These are phyloP conservation scores for Acmispon strigosus DNA, from an alignment of 306 rosid species.

Conservation along the genomic window DNA sequence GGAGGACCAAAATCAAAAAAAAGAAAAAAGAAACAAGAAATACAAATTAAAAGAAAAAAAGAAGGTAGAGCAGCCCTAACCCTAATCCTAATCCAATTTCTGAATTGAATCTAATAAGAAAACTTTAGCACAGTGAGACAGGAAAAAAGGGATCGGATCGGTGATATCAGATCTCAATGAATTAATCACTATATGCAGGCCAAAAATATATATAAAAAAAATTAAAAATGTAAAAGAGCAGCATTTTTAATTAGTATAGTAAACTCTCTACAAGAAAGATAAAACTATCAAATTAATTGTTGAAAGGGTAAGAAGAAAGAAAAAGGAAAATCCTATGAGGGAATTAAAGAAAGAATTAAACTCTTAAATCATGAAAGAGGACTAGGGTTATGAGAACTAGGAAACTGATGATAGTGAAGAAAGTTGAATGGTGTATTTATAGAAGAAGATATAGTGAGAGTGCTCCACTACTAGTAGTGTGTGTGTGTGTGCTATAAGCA, in stretches of 20 bases:
- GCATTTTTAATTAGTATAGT: too few relatives aligned
- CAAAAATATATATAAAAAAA: background rate
- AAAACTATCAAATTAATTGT: background rate
- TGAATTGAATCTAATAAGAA: constrained; percentile 14
- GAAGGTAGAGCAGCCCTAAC: constrained; percentile 28
- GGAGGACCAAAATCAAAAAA: background rate
- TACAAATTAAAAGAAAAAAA: background rate
- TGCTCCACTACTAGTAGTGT: background rate
- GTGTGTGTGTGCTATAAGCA: background rate
- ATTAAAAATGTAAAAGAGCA: background rate
- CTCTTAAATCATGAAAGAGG: background rate
- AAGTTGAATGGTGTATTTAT: constrained; percentile 29
- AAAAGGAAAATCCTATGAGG: background rate
- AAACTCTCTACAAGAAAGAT: background rate
- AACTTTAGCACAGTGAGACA: background rate
- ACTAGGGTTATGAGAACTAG: background rate
- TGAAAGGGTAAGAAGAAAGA: background rate
- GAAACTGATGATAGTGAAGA: constrained; percentile 12
- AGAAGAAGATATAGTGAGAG: constrained; percentile 13
- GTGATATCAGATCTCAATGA: background rate
- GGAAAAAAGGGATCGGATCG: background rate
- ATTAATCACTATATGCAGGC: background rate
- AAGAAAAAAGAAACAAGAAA: background rate
- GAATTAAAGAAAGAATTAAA: background rate
- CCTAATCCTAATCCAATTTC: constrained; percentile 27